These are phyloP conservation scores for Pouteria glomerata DNA, from an alignment of 148 eudicot species.

Conservation along the genomic window DNA sequence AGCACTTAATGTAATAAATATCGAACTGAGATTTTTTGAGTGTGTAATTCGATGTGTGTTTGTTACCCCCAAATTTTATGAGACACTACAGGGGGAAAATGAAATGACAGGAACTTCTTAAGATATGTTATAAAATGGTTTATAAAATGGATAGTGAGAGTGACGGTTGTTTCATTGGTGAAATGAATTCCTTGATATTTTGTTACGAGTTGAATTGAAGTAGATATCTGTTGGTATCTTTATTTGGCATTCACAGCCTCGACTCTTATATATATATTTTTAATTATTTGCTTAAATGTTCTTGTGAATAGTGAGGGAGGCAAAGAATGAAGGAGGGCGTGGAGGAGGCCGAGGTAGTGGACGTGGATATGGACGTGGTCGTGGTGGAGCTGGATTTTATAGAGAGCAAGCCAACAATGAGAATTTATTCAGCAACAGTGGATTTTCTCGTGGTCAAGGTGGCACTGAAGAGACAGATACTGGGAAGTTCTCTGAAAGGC, in stretches of 20 bases:
- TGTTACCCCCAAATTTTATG: background rate
- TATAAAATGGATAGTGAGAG: too few species aligned
- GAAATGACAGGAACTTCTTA: too few species aligned
- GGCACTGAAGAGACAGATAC: slow-evolving; percentile 35
- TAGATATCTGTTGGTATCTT: background rate
- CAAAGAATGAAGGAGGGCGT: slow-evolving; percentile 45
- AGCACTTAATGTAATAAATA: too few species aligned
- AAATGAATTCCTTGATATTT: background rate
- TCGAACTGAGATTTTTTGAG: too few species aligned
- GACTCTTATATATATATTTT: background rate
- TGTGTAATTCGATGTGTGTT: background rate
- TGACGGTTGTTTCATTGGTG: background rate
- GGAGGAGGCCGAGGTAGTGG: slow-evolving; percentile 66
- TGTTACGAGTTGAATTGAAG: background rate
- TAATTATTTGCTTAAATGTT: background rate
- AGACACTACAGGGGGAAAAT: too few species aligned
- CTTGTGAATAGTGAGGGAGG: slow-evolving; percentile 54
- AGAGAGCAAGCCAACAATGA: slow-evolving; percentile 45
- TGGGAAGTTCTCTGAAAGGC: slow-evolving; percentile 44
- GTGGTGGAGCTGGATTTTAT: slow-evolving; percentile 55
- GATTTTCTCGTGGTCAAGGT: slow-evolving; percentile 38
- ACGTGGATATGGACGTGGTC: slow-evolving; percentile 34
- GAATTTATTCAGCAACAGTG: slow-evolving; percentile 35
- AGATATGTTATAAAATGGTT: background rate
- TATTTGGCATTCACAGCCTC: background rate